A percentile compares a stretch with the other conserved stretches of the same genome.
phyloP scores from a whole-genome alignment of 306 rosid species.

The Prinsepia uniflora region DNA sequence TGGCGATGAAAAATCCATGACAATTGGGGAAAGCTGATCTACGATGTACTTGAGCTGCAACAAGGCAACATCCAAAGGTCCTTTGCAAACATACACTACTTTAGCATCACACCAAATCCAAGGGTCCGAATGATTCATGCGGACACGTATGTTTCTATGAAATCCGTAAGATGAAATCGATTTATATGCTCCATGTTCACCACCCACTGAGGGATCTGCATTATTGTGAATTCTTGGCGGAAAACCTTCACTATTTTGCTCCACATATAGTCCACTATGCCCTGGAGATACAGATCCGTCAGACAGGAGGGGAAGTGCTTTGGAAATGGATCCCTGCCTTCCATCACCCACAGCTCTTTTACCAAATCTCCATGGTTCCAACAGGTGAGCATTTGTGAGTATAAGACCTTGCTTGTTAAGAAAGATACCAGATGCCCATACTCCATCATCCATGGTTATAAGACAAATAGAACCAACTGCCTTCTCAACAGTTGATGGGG shows the following conservation, averaged over 20 bases:
- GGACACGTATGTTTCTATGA: slow-evolving; percentile 58
- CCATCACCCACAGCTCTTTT: slow-evolving; percentile 49
- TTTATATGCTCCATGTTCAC: slow-evolving; percentile 35
- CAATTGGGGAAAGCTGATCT: slow-evolving; percentile 63
- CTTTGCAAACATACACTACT: slow-evolving; percentile 72
- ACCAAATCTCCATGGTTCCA: slow-evolving; percentile 91
- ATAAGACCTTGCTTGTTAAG: slow-evolving; percentile 74
- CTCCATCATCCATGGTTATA: slow-evolving; percentile 75
- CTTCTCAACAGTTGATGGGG: slow-evolving; percentile 54
- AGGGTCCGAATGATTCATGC: slow-evolving; percentile 68
- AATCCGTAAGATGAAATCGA: slow-evolving; percentile 32
- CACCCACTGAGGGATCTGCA: slow-evolving; percentile 30
- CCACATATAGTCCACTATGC: slow-evolving; percentile 26
- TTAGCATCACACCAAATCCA: slow-evolving; percentile 82
- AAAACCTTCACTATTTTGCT: slow-evolving; percentile 29
- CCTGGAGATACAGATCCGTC: slow-evolving; percentile 29
- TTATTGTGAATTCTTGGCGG: slow-evolving; percentile 19
- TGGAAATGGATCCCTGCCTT: slow-evolving; percentile 34
- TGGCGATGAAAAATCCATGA: slow-evolving; percentile 55
- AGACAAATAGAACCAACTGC: slow-evolving; percentile 82
- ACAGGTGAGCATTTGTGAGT: slow-evolving; percentile 89
- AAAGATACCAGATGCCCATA: slow-evolving; percentile 91
- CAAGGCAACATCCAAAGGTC: slow-evolving; percentile 89
- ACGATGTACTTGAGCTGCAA: slow-evolving; percentile 67
- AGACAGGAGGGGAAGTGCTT: slow-evolving; percentile 23